Conservation (phyloP, 2,329 filamentous ascomycete species). For the Penicillium sp. region DNA sequence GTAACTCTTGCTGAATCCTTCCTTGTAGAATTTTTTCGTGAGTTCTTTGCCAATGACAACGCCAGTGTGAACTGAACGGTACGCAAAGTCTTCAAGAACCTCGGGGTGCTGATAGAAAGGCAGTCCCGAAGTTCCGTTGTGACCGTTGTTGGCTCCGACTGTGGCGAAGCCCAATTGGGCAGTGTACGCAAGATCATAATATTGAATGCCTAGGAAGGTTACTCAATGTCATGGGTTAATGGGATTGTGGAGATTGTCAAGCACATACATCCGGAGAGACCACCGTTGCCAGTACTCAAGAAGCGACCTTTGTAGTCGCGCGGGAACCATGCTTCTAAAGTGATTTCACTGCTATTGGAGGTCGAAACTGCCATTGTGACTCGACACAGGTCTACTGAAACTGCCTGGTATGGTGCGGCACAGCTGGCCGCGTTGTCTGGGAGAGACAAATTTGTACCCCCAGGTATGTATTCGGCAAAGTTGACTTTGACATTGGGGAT, state of each 20-base stretch:
- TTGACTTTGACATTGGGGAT: slow-evolving; percentile 38
- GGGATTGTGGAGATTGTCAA: too few species aligned
- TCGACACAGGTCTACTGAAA: slow-evolving; percentile 47
- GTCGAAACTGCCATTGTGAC: slow-evolving; percentile 49
- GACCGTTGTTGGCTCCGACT: slow-evolving; percentile 56
- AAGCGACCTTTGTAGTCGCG: slow-evolving; percentile 52
- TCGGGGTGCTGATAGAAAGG: slow-evolving; percentile 53
- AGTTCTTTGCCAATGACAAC: slow-evolving; percentile 48
- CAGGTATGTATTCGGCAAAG: slow-evolving; percentile 40
- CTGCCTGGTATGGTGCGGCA: slow-evolving; percentile 37
- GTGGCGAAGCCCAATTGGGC: slow-evolving; percentile 49
- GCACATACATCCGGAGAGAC: slow-evolving; percentile 51
- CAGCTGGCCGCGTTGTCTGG: slow-evolving; percentile 45
- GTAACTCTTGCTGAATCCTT: slow-evolving; percentile 50
- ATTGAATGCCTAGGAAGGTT: slow-evolving; percentile 44
- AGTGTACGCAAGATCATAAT: slow-evolving; percentile 51
- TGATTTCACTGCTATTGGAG: slow-evolving; percentile 51
- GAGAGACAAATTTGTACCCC: slow-evolving; percentile 44
- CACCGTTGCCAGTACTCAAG: slow-evolving; percentile 55
- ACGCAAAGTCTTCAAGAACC: slow-evolving; percentile 54
- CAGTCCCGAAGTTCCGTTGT: slow-evolving; percentile 53
- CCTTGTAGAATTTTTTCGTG: slow-evolving; percentile 45
- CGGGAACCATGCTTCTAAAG: slow-evolving; percentile 54
- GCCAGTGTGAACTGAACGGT: slow-evolving; percentile 49
- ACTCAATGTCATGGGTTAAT: too few species aligned